Evolutionary conservation across 805 yeast species (phyloP).

Genomic region (Saccharomycopsis amapae): DNA sequence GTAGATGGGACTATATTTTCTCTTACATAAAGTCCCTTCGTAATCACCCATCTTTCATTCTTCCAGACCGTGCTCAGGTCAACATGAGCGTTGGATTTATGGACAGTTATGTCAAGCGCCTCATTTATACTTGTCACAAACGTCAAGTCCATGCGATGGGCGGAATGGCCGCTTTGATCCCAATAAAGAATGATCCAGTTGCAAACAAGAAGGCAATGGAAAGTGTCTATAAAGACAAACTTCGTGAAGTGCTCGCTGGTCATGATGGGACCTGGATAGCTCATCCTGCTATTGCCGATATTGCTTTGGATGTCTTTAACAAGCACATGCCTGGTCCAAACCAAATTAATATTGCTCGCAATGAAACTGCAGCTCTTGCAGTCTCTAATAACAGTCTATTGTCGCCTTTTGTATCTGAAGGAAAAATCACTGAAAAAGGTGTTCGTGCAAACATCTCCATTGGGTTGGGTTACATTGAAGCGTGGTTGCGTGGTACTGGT

Average conservation of each 20-base stretch:
- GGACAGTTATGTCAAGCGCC: slow-evolving; percentile 56
- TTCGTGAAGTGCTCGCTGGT: slow-evolving; percentile 59
- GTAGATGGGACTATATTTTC: slow-evolving; percentile 74
- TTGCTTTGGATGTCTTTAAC: slow-evolving; percentile 62
- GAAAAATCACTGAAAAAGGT: slow-evolving; percentile 57
- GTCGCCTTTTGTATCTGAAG: slow-evolving; percentile 52
- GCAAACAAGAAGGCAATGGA: slow-evolving; percentile 61
- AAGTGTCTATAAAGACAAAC: slow-evolving; percentile 60
- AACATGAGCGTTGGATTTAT: slow-evolving; percentile 65
- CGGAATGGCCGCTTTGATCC: slow-evolving; percentile 76
- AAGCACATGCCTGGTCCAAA: slow-evolving; percentile 71
- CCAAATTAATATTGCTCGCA: slow-evolving; percentile 49
- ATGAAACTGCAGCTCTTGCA: slow-evolving; percentile 25
- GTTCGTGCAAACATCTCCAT: slow-evolving; percentile 55
- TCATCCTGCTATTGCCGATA: slow-evolving; percentile 62
- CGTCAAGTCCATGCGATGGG: slow-evolving; percentile 74
- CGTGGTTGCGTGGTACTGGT: slow-evolving; percentile 66
- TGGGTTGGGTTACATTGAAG: slow-evolving; percentile 65
- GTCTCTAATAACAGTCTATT: slow-evolving; percentile 54
- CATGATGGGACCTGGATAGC: slow-evolving; percentile 79
- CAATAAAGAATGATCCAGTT: slow-evolving; percentile 55
- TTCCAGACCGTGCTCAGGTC: slow-evolving; percentile 65
- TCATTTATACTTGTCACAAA: slow-evolving; percentile 62
- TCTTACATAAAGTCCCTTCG: slow-evolving; percentile 60
- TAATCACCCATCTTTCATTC: slow-evolving; percentile 51